Evolutionary conservation across 495 filamentous ascomycete species (phyloP).

Genomic region (Trichoderma orchidacearum): DNA sequence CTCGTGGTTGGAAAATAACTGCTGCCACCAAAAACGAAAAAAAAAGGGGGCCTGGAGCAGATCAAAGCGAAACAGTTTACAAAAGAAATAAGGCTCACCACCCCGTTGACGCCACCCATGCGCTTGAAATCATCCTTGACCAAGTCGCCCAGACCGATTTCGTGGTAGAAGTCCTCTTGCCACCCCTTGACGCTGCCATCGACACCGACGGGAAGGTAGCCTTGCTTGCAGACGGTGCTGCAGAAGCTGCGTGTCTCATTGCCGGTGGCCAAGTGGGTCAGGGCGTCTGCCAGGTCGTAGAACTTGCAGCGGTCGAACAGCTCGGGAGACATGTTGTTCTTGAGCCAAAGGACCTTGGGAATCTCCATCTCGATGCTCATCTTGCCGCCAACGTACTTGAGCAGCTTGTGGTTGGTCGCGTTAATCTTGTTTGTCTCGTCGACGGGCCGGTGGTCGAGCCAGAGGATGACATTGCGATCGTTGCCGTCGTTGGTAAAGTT

Average conservation of each 20-base stretch:
- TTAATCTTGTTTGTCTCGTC: slow-evolving; percentile 87
- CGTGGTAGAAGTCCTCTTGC: slow-evolving; percentile 83
- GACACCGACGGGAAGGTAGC: slow-evolving; percentile 85
- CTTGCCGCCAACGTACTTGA: slow-evolving; percentile 87
- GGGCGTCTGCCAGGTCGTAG: slow-evolving; percentile 84
- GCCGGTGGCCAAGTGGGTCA: slow-evolving; percentile 93
- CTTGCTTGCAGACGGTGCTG: slow-evolving; percentile 90
- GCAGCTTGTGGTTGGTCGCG: slow-evolving; percentile 77
- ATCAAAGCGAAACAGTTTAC: slow-evolving; percentile 8
- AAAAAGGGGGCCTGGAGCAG: slow-evolving; percentile 6
- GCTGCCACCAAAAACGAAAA: slow-evolving; percentile 6
- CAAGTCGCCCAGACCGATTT: slow-evolving; percentile 74
- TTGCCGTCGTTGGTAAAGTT: slow-evolving; percentile 63
- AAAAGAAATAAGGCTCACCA: slow-evolving; percentile 52
- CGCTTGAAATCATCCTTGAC: slow-evolving; percentile 75
- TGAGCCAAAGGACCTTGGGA: slow-evolving; percentile 93
- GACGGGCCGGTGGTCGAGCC: slow-evolving; percentile 85
- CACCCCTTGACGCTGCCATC: slow-evolving; percentile 97
- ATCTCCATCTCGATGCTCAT: slow-evolving; percentile 99
- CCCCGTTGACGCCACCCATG: slow-evolving; percentile 84
- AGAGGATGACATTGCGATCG: slow-evolving; percentile 82
- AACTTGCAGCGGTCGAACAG: slow-evolving; percentile 88
- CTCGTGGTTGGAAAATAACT: slow-evolving; percentile 3
- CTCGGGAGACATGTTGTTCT: slow-evolving; percentile 92
- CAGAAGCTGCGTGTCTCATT: slow-evolving; percentile 86